Conservation (phyloP, 176 grass and related monocot species). For the Triticum turgidum region DNA sequence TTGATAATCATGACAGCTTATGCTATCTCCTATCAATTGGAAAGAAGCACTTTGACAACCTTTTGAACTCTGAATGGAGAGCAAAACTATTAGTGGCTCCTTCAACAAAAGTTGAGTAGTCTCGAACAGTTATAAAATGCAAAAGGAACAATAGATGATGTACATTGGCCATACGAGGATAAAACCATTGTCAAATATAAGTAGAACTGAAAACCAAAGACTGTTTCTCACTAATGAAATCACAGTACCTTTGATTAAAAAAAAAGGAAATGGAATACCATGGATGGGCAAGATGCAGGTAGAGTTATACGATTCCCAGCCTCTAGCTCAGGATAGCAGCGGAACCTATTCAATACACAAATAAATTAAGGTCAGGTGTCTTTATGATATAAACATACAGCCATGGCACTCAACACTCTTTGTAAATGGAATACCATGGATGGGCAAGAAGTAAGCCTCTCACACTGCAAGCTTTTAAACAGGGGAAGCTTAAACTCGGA, state of each 20-base stretch:
- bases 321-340: slow-evolving; percentile 74
- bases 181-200: slow-evolving; percentile 13
- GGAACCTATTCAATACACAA: slow-evolving; percentile 57
- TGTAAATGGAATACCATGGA: background rate
- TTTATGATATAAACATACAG: background rate
- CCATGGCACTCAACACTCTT: background rate
- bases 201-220: background rate
- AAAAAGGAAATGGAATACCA: slow-evolving; percentile 43
- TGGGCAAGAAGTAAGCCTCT: background rate
- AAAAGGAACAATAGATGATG: background rate
- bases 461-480: background rate
- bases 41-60: slow-evolving; percentile 61
- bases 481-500: background rate
- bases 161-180: background rate
- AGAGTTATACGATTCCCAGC: slow-evolving; percentile 75
- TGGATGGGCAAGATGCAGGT: slow-evolving; percentile 64
- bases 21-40: slow-evolving; percentile 57
- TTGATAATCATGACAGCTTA: slow-evolving; percentile 83
- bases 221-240: background rate
- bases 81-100: slow-evolving; percentile 18
- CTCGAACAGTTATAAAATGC: slow-evolving; percentile 22
- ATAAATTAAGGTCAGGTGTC: background rate
- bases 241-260: background rate
- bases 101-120: slow-evolving; percentile 5
- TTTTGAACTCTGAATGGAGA: slow-evolving; percentile 52